Base-by-base conservation (phyloP, 2,329 filamentous ascomycete genomes). In the Sporothrix mexicana region DNA sequence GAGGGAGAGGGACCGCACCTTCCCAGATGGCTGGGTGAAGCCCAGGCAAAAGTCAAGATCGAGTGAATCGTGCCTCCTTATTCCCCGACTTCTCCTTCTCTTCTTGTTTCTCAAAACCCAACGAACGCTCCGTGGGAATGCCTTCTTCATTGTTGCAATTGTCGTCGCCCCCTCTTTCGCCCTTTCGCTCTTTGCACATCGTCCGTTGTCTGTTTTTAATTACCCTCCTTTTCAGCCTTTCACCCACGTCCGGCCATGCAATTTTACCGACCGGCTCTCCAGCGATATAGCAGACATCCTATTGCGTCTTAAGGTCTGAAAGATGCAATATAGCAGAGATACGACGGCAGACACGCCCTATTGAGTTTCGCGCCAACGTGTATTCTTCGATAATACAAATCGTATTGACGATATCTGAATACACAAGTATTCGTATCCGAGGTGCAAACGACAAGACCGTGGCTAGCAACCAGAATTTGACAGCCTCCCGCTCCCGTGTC, bases 141-240 rank as follows among this genome's bases (percentile, higher is more conserved):
- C n/a, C n/a, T 45, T 15, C 45, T 67, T 45, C 9, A 51, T 23
- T 15, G 23, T 51, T 13, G 23, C 23, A 15, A 15, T 67, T 49
- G 13, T n/a, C 64, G n/a, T 17, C 45, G 13, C 30, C 49, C 66
- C 25, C 67, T 25, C 68, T n/a, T 47, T 59, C 69, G 53, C 45
- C n/a, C 23, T 71, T 41, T 61, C 68, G 53, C 5, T 67, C 64
- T 51, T 36, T 67, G 41, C 25, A 10, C 4, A 25, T 25, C 20
- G 61, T 47, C 61, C 61, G 8, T 43, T 43, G 36, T 62, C 59
- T 62, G 30, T n/a, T 23, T 70, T 70, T 66, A 49, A 66, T 67
- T 67, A 36, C 41, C 69, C 55, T 51, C 25, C 23, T 70, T 25
- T 70, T 70, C 68, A 59, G 51, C 69, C 55, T 70, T 70, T 51